Conservation (phyloP, 495 filamentous ascomycete species). For the Hyaloscypha variabilis region DNA sequence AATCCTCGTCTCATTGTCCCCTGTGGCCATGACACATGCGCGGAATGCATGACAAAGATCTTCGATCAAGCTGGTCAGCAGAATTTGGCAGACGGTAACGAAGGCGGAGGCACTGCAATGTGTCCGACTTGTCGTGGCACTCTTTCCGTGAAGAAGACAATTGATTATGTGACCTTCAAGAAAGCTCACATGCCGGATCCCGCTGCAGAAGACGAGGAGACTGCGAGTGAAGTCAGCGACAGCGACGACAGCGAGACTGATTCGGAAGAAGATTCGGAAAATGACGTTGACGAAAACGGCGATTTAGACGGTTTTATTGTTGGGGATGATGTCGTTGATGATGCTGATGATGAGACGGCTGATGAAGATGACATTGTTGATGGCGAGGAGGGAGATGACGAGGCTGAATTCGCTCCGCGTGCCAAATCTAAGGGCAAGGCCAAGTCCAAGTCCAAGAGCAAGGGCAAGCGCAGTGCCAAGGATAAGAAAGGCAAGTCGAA, state of each 20-base stretch:
- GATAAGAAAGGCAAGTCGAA: constrained; percentile 46
- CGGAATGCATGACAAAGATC: constrained; percentile 76
- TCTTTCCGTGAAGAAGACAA: constrained; percentile 67
- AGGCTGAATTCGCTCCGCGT: constrained; percentile 28
- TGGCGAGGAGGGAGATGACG: constrained; percentile 33
- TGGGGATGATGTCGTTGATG: constrained; percentile 45
- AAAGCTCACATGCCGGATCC: constrained; percentile 62
- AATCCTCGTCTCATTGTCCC: constrained; percentile 82
- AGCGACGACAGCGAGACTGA: constrained; percentile 43
- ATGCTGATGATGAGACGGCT: constrained; percentile 8
- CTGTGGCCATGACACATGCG: constrained; percentile 83
- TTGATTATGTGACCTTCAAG: constrained; percentile 73
- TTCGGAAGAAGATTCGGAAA: constrained; percentile 41
- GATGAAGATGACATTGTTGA: constrained; percentile 14
- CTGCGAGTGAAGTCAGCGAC: constrained; percentile 34
- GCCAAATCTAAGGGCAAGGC: background rate
- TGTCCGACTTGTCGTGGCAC: constrained; percentile 78
- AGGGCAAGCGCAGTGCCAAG: constrained; percentile 29
- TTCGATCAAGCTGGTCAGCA: constrained; percentile 48
- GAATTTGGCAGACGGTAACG: constrained; percentile 58
- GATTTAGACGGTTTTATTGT: constrained; percentile 63
- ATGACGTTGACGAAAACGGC: constrained; percentile 46
- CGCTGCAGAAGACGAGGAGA: constrained; percentile 34
- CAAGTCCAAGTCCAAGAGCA: constrained; percentile 17
- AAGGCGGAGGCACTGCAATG: constrained; percentile 53